These are phyloP conservation scores for Nitzschia sp. DNA, from an alignment of 108 stramenopile species.

Conservation along the genomic window DNA sequence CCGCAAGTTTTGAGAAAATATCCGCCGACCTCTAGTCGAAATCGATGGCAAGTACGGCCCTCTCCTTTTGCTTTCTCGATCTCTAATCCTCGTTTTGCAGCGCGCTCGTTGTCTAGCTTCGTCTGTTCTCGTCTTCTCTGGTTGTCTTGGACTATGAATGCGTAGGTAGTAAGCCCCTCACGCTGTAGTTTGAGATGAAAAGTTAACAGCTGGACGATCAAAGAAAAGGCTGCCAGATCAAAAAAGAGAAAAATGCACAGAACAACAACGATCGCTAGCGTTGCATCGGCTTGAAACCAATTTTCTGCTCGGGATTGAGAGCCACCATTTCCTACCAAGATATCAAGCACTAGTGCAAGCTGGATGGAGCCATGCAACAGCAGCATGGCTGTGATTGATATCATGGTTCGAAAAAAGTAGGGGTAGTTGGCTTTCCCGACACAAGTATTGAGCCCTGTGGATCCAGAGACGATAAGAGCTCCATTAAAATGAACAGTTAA, in stretches of 20 bases:
- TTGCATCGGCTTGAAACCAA: constrained; percentile 47
- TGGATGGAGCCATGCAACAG: constrained; percentile 28
- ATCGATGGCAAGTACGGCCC: background rate
- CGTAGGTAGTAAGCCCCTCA: constrained; percentile 84
- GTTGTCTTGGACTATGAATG: constrained; percentile 76
- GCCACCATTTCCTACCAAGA: constrained; percentile 32
- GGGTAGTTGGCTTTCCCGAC: constrained; percentile 80
- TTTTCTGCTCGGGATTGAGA: constrained; percentile 35
- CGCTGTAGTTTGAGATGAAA: constrained; percentile 77
- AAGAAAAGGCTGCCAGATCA: constrained; percentile 39
- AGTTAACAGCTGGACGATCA: constrained; percentile 66
- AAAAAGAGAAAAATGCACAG: constrained; percentile 49
- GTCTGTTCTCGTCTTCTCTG: constrained; percentile 49
- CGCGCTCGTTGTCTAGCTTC: constrained; percentile 41
- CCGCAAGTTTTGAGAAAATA: constrained; percentile 18
- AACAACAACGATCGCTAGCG: constrained; percentile 38
- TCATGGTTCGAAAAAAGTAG: constrained; percentile 70
- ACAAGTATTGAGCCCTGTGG: constrained; percentile 88
- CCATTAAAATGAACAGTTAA: background rate
- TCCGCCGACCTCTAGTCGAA: constrained; percentile 12
- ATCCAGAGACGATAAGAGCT: no score
- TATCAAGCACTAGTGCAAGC: constrained; percentile 34
- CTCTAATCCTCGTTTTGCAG: constrained; percentile 34
- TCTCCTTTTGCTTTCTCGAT: constrained; percentile 23
- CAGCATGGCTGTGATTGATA: constrained; percentile 49